Evolutionary conservation across 1,139 yeast species (phyloP).

Genomic region (Magnusiomyces suaveolens): DNA sequence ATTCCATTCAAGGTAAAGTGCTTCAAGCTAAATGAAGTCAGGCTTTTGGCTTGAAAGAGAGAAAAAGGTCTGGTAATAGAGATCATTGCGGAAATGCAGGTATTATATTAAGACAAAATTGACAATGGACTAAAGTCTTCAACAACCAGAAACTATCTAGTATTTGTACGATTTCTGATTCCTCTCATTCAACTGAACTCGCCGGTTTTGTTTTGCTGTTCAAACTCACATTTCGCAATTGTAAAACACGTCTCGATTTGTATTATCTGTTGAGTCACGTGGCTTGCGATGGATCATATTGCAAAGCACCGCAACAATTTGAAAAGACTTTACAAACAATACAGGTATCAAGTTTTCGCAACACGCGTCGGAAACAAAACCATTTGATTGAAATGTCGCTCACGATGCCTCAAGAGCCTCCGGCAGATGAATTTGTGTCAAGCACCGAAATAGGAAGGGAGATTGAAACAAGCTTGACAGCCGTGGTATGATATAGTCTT

Average conservation of each 20-base stretch:
- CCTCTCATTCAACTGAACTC: too few species aligned
- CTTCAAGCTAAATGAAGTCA: background rate
- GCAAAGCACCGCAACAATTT: too few species aligned
- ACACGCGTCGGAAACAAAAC: too few species aligned
- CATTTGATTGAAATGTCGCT: too few species aligned
- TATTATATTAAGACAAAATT: too few species aligned
- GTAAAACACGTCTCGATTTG: background rate
- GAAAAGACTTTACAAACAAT: background rate
- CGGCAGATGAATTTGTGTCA: conserved; percentile 2
- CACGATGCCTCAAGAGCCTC: background rate
- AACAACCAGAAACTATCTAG: too few species aligned
- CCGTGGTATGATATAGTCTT: conserved; percentile 5
- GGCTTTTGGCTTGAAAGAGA: background rate
- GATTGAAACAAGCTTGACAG: background rate
- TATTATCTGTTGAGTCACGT: background rate
- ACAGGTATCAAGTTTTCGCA: background rate
- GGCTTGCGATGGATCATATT: background rate
- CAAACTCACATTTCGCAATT: background rate
- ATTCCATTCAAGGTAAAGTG: background rate
- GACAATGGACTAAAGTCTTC: too few species aligned
- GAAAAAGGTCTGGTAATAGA: background rate
- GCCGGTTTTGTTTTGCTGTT: too few species aligned
- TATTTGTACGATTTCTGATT: too few species aligned
- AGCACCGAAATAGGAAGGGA: conserved; percentile 4
- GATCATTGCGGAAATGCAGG: background rate